Conservation (phyloP, 2,329 filamentous ascomycete species). For the Colletotrichum liriopes region DNA sequence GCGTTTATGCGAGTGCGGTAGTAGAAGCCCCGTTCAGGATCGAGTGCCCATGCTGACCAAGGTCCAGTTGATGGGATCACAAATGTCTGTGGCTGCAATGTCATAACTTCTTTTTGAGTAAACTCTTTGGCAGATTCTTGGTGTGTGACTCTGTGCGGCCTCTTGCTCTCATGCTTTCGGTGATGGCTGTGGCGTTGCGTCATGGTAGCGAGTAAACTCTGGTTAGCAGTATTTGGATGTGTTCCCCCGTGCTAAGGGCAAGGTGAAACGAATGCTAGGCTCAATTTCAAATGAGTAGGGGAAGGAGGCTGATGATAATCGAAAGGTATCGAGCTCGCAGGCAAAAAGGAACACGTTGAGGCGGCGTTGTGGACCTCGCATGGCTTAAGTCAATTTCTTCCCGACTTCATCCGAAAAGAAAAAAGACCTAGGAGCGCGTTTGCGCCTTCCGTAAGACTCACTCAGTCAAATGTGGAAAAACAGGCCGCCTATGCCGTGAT, state of each 20-base stretch:
- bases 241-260: too few relatives aligned
- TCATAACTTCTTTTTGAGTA: background rate
- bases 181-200: conserved; percentile 9
- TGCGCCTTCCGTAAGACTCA: background rate
- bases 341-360: background rate
- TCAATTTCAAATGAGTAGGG: too few relatives aligned
- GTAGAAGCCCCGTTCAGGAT: conserved; percentile 20
- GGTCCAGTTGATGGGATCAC: background rate
- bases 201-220: background rate
- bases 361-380: background rate
- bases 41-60: conserved; percentile 26
- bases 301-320: background rate
- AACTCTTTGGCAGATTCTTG: background rate
- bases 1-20: conserved; percentile 19
- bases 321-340: background rate
- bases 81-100: background rate
- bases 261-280: rapidly evolving
- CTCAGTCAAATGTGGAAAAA: background rate
- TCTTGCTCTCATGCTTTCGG: background rate
- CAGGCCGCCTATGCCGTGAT: background rate
- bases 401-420: background rate
- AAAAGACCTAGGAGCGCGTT: background rate
- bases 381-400: background rate
- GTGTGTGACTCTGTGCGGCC: background rate
- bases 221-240: background rate